Conservation (phyloP, 2,329 filamentous ascomycete species). For the Fusarium euwallaceae region DNA sequence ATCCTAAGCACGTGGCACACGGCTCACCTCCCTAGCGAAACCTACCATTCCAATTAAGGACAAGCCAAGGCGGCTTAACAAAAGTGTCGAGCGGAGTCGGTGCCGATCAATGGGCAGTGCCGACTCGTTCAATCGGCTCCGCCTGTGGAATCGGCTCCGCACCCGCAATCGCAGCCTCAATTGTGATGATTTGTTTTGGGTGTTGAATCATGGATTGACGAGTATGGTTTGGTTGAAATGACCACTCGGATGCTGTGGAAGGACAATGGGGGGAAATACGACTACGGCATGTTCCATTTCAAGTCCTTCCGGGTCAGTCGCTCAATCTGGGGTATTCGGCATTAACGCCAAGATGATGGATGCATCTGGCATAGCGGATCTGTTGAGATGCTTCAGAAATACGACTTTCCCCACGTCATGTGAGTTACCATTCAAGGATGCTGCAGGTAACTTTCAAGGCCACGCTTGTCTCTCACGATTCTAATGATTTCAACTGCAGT, state of each 20-base stretch:
- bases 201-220: background rate
- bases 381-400: background rate
- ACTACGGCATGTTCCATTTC: background rate
- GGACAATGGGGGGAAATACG: background rate
- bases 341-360: background rate
- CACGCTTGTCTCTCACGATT: background rate
- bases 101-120: background rate
- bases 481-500: background rate
- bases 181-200: background rate
- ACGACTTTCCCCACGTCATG: background rate
- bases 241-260: constrained; percentile 2
- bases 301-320: background rate
- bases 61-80: background rate
- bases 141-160: constrained; percentile 8
- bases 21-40: background rate
- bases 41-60: background rate
- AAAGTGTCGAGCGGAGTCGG: background rate
- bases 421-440: background rate
- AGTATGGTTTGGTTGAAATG: background rate
- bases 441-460: background rate
- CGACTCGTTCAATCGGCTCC: constrained; percentile 4
- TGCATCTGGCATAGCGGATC: background rate
- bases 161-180: background rate
- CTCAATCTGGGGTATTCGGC: background rate
- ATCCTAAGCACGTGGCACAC: constrained; percentile 2